These are phyloP conservation scores for Orbilia javanica DNA, from an alignment of 2,329 filamentous ascomycete genomes.

Conservation along the genomic window DNA sequence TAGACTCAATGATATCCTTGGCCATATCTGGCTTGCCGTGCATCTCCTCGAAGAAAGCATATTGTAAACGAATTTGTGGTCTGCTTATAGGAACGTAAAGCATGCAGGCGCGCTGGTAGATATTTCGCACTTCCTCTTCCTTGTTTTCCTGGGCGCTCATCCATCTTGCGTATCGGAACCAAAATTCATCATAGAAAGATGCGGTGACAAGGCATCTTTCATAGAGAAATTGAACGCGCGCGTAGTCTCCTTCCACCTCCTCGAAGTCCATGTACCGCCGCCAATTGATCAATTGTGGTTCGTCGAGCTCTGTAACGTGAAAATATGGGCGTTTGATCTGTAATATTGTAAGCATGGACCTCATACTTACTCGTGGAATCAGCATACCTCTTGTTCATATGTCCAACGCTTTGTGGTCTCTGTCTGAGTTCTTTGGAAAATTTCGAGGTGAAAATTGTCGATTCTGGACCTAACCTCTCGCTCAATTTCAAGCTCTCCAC, in stretches of 20 bases:
- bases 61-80: conserved; percentile 86
- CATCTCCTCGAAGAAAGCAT: conserved; percentile 94
- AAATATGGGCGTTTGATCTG: conserved; percentile 93
- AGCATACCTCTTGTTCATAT: conserved; percentile 78
- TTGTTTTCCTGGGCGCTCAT: conserved; percentile 84
- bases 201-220: conserved; percentile 93
- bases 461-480: conserved; percentile 83
- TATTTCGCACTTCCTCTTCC: conserved; percentile 89
- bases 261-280: conserved; percentile 97
- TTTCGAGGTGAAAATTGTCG: conserved; percentile 82
- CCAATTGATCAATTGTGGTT: conserved; percentile 88
- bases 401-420: conserved; percentile 95
- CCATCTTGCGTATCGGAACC: conserved; percentile 97
- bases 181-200: conserved; percentile 96
- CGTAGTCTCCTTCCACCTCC: conserved; percentile 82
- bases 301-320: conserved; percentile 92
- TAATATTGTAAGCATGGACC: conserved; percentile 9
- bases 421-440: conserved; percentile 82
- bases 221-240: conserved; percentile 84
- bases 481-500: conserved; percentile 82
- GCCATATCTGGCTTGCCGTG: conserved; percentile 81
- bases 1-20: conserved; percentile 83
- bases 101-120: conserved; percentile 87
- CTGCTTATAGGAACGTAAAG: conserved; percentile 88
- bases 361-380: too few species aligned